Evolutionary conservation across 2,329 filamentous ascomycete genomes (phyloP).

Genomic region (Ophiostoma sp.): DNA sequence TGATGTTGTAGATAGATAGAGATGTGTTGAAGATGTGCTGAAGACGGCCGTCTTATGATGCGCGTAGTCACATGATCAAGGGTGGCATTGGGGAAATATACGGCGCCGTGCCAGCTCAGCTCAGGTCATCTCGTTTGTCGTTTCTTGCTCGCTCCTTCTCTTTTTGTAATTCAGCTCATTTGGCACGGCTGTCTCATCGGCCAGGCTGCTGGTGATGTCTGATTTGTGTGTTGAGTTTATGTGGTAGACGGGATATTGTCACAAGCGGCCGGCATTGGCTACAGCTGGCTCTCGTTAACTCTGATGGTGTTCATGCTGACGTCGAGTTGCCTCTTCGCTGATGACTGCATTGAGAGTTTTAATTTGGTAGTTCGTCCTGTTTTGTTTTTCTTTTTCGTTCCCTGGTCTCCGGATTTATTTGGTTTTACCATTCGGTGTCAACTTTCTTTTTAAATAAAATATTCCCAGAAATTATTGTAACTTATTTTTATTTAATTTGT

Average conservation of each 20-base stretch:
- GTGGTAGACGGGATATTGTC: background rate
- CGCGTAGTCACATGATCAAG: constrained; percentile 1
- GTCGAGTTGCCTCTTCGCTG: background rate
- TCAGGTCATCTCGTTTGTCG: background rate
- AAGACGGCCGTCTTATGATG: background rate
- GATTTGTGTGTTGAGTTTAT: background rate
- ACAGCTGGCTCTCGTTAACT: background rate
- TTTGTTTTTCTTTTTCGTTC: background rate
- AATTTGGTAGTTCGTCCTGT: background rate
- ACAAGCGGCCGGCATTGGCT: background rate
- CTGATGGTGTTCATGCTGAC: background rate
- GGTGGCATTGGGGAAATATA: background rate
- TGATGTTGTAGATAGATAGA: background rate
- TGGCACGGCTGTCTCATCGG: background rate
- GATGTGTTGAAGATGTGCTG: background rate
- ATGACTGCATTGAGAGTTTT: background rate
- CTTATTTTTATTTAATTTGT: too few relatives aligned
- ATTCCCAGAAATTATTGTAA: too few relatives aligned
- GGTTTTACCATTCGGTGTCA: background rate
- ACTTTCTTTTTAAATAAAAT: background rate
- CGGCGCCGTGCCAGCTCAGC: background rate
- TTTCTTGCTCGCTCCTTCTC: background rate
- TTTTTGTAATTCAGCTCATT: background rate
- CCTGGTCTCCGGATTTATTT: too few relatives aligned
- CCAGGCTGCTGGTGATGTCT: background rate